phyloP scores from a whole-genome alignment of 202 grass and related monocot species.

The Panicum hallii region DNA sequence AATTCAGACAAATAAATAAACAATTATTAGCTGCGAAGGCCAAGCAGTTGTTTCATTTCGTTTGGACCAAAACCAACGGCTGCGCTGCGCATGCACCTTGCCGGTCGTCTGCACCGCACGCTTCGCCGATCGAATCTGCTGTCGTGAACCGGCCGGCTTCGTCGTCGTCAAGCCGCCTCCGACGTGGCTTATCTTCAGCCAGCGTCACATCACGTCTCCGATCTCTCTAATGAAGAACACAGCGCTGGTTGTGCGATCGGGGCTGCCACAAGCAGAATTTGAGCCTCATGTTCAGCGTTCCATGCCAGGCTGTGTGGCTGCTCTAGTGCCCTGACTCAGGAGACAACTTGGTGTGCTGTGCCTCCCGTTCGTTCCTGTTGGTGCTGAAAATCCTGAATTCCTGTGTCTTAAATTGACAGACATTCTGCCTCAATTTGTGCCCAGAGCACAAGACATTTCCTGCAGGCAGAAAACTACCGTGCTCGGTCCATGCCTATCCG shows the following conservation, averaged over 20 bases:
- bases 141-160: neutral
- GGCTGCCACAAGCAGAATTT: neutral
- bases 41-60: neutral
- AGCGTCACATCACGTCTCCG: neutral
- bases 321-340: neutral
- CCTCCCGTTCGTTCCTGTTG: neutral
- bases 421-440: neutral
- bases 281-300: neutral
- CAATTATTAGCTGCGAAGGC: neutral
- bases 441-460: neutral
- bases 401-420: neutral
- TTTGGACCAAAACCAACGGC: slow-evolving; percentile 45
- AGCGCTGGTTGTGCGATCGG: neutral
- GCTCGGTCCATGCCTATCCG: neutral
- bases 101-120: slow-evolving; percentile 15
- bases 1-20: neutral
- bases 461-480: neutral
- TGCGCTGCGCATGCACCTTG: neutral
- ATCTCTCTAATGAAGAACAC: neutral
- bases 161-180: neutral
- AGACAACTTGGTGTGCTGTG: neutral
- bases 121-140: slow-evolving; percentile 1
- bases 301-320: neutral
- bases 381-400: neutral
- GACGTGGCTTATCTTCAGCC: neutral